Evolutionary conservation across 2,329 filamentous ascomycete genomes (phyloP).

Genomic region (Hypoxylon sp.): DNA sequence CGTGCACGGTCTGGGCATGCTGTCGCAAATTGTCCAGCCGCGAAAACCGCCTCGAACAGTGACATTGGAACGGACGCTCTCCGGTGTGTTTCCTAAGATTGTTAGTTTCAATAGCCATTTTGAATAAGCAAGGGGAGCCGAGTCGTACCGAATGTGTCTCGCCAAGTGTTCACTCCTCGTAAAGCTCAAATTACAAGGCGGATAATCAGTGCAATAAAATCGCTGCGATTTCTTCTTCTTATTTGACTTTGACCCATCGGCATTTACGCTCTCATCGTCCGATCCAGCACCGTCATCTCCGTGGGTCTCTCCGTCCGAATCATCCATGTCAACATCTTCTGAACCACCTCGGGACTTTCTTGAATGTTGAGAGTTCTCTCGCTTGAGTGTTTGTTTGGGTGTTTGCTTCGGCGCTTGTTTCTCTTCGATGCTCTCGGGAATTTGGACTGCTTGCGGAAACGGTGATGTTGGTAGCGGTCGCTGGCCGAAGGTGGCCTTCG

Average conservation of each 20-base stretch:
- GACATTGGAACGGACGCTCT: conserved; percentile 95
- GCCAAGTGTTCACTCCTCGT: conserved; percentile 96
- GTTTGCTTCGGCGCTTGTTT: conserved; percentile 55
- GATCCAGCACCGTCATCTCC: conserved; percentile 69
- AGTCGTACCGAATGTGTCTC: conserved; percentile 85
- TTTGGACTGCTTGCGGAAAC: conserved; percentile 66
- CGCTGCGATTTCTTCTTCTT: conserved; percentile 98
- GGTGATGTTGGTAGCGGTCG: conserved; percentile 68
- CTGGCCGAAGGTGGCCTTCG: conserved; percentile 70
- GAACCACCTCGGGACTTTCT: conserved; percentile 71
- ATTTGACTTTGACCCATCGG: conserved; percentile 76
- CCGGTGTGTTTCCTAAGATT: conserved; percentile 89
- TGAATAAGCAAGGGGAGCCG: conserved; percentile 15
- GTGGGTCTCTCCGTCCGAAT: conserved; percentile 75
- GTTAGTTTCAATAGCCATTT: conserved; percentile 46
- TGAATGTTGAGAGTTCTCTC: conserved; percentile 73
- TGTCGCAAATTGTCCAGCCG: conserved; percentile 94
- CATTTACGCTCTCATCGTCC: conserved; percentile 75
- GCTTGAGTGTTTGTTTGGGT: conserved; percentile 58
- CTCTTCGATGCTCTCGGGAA: conserved; percentile 63
- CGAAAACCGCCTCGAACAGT: conserved; percentile 93
- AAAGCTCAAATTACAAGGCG: conserved; percentile 94
- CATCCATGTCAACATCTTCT: conserved; percentile 82
- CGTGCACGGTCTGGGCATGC: conserved; percentile 97
- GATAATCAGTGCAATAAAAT: conserved; percentile 96